These are phyloP conservation scores for Teratosphaeria epicoccoides DNA, from an alignment of 2,329 filamentous ascomycete species.

Conservation along the genomic window DNA sequence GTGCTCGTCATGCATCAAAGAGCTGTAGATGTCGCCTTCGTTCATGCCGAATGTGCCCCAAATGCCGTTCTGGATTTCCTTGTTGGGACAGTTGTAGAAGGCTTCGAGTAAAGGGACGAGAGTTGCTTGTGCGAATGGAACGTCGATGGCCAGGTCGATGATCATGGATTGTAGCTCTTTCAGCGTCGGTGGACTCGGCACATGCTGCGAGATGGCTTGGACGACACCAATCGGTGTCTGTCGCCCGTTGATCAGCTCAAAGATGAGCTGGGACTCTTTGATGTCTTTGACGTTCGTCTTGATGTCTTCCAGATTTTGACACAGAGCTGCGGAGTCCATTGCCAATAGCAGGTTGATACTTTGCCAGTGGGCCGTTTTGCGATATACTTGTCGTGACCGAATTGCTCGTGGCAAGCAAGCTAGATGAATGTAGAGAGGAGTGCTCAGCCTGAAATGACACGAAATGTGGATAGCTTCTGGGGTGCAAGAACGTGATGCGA, in stretches of 20 bases:
- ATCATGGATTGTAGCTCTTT: background rate
- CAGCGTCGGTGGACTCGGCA: background rate
- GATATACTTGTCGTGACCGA: no score
- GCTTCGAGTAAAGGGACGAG: background rate
- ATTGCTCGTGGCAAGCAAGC: background rate
- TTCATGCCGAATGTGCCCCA: background rate
- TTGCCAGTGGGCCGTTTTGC: background rate
- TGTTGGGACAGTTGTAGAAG: background rate
- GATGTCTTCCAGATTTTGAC: constrained; percentile 10
- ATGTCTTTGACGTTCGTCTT: background rate
- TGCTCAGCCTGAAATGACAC: no score
- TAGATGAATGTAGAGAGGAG: no score
- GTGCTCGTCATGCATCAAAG: background rate
- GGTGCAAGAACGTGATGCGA: background rate
- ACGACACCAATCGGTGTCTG: background rate
- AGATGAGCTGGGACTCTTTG: background rate
- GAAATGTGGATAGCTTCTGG: background rate
- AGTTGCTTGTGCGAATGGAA: background rate
- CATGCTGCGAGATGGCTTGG: background rate
- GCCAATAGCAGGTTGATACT: background rate
- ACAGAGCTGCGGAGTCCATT: background rate
- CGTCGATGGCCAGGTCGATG: background rate
- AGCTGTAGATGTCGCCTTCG: background rate
- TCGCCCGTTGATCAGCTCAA: background rate
- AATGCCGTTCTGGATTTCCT: background rate